These are phyloP conservation scores for Mycosphaerelloides madeirae DNA, from an alignment of 2,329 filamentous ascomycete species.

Conservation along the genomic window DNA sequence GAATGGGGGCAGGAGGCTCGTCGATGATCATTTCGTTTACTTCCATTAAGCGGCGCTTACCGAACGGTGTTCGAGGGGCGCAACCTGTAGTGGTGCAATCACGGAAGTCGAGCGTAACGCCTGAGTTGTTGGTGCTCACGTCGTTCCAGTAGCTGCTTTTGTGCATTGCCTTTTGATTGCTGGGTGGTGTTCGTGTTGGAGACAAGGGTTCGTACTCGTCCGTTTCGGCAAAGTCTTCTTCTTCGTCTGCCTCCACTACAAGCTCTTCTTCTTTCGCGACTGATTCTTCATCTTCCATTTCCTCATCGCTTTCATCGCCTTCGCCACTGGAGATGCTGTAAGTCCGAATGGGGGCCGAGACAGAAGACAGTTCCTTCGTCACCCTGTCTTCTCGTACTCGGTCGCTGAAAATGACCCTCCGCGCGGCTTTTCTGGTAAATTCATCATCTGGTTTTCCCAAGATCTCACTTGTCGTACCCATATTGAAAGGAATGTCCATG, in stretches of 20 bases:
- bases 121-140: background rate
- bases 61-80: conserved; percentile 2
- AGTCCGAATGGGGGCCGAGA: conserved; percentile 23
- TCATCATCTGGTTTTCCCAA: background rate
- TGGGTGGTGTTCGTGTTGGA: conserved; percentile 3
- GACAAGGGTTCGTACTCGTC: too few relatives aligned
- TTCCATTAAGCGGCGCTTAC: conserved; percentile 19
- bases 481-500: too few relatives aligned
- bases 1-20: conserved; percentile 1
- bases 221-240: background rate
- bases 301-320: conserved; percentile 13
- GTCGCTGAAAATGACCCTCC: conserved; percentile 19
- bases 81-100: background rate
- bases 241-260: conserved; percentile 1
- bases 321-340: conserved; percentile 18
- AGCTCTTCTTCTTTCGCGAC: conserved; percentile 1
- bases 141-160: conserved; percentile 1
- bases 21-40: conserved; percentile 24
- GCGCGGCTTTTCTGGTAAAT: background rate
- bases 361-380: conserved; percentile 22
- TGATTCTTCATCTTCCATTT: conserved; percentile 11
- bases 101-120: conserved; percentile 13
- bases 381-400: conserved; percentile 15
- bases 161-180: background rate
- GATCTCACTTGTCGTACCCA: too few relatives aligned